These are phyloP conservation scores for Laguncularia racemosa DNA, from an alignment of 345 rosid species.

Conservation along the genomic window DNA sequence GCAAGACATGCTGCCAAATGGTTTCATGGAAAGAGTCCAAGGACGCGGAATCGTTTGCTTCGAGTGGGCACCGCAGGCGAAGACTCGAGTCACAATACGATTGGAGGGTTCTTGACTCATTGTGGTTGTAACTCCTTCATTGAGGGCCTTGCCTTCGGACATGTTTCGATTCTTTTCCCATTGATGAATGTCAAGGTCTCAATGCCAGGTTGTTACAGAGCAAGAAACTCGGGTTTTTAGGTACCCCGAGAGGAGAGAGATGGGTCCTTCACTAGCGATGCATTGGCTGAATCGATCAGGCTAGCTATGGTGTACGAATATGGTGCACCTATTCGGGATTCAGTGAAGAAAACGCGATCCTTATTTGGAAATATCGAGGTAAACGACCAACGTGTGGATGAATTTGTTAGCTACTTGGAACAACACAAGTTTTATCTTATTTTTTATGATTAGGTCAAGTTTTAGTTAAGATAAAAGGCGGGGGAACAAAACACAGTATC, in stretches of 20 bases:
- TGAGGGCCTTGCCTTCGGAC: slow-evolving; percentile 22
- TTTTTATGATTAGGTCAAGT: too few relatives aligned
- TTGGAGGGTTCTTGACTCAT: slow-evolving; percentile 33
- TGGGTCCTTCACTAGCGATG: slow-evolving; percentile 21
- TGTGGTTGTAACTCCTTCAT: slow-evolving; percentile 30
- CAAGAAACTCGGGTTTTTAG: slow-evolving; percentile 18
- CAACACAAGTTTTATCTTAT: too few relatives aligned
- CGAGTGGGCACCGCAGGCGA: slow-evolving; percentile 39
- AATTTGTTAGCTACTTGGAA: slow-evolving; percentile 9
- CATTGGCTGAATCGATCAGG: slow-evolving; percentile 21
- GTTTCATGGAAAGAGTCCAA: slow-evolving; percentile 23
- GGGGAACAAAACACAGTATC: too few relatives aligned
- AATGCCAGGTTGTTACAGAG: slow-evolving; percentile 25
- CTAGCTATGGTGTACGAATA: slow-evolving; percentile 22
- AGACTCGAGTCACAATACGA: slow-evolving; percentile 28
- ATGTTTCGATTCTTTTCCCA: slow-evolving; percentile 14
- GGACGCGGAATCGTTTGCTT: slow-evolving; percentile 26
- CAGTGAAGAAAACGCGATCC: slow-evolving; percentile 4
- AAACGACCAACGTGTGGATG: slow-evolving; percentile 8
- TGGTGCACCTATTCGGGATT: slow-evolving; percentile 3
- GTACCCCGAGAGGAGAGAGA: slow-evolving; percentile 21
- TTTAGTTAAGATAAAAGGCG: too few relatives aligned
- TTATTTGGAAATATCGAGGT: slow-evolving; percentile 5
- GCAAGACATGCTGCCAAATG: slow-evolving; percentile 20
- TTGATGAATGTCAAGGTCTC: slow-evolving; percentile 24